phyloP scores from a whole-genome alignment of 768 basidiomycete species.

The Hydnomerulius pinastri region DNA sequence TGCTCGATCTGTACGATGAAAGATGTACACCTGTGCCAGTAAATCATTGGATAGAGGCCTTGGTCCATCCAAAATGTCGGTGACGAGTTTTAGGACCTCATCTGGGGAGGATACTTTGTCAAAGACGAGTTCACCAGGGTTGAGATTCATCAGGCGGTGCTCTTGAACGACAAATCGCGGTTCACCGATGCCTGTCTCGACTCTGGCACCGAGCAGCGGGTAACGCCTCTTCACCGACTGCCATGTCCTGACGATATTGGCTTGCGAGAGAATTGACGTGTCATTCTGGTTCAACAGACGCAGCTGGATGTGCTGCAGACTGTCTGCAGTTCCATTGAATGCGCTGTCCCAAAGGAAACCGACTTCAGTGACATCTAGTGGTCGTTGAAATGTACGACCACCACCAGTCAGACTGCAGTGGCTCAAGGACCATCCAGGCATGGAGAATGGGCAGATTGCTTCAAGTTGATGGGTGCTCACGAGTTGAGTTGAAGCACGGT shows the following conservation, averaged over 20 bases:
- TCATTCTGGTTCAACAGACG: slow-evolving; percentile 29
- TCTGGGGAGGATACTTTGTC: slow-evolving; percentile 32
- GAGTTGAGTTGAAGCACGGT: too few relatives aligned
- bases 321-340: slow-evolving; percentile 48
- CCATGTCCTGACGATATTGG: slow-evolving; percentile 48
- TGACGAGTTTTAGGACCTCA: slow-evolving; percentile 34
- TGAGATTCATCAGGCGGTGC: slow-evolving; percentile 31
- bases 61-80: slow-evolving; percentile 34
- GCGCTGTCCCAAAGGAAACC: slow-evolving; percentile 43
- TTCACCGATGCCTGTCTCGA: slow-evolving; percentile 31
- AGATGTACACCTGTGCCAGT: slow-evolving; percentile 44
- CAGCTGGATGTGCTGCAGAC: slow-evolving; percentile 31
- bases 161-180: slow-evolving; percentile 44
- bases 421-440: slow-evolving; percentile 18
- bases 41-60: slow-evolving; percentile 44
- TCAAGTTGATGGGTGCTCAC: too few relatives aligned
- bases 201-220: slow-evolving; percentile 48
- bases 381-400: slow-evolving; percentile 33
- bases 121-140: slow-evolving; percentile 43
- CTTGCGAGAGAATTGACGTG: slow-evolving; percentile 25
- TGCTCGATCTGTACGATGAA: slow-evolving; percentile 38
- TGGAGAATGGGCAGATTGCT: not conserved
- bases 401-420: slow-evolving; percentile 1
- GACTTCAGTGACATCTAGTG: slow-evolving; percentile 41
- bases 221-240: slow-evolving; percentile 45